These are phyloP conservation scores for Catharanthus roseus DNA, from an alignment of 257 asterid genomes.

Conservation along the genomic window DNA sequence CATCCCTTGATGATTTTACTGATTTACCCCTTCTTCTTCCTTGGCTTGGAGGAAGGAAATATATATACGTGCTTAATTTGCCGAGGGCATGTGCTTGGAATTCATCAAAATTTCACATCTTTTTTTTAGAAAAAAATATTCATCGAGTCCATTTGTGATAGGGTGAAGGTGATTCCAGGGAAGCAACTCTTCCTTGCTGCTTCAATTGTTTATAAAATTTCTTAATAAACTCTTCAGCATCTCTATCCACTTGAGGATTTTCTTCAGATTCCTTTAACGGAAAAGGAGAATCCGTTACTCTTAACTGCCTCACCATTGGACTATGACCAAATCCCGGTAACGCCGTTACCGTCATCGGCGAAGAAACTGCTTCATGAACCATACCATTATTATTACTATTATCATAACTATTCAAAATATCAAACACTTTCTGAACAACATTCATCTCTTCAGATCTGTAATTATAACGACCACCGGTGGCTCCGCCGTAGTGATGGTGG, in stretches of 20 bases:
- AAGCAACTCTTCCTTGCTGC: slow-evolving; percentile 20
- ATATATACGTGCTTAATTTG: neutral
- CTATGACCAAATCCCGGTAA: slow-evolving; percentile 39
- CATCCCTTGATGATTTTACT: neutral
- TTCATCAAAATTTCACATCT: neutral
- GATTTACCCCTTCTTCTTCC: neutral
- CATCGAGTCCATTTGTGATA: slow-evolving; percentile 19
- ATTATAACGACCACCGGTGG: neutral
- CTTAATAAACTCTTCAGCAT: slow-evolving; percentile 40
- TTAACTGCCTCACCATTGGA: slow-evolving; percentile 37
- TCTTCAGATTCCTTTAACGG: slow-evolving; percentile 33
- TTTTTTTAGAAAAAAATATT: neutral
- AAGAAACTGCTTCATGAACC: neutral
- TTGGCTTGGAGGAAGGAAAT: too few species aligned
- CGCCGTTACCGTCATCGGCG: slow-evolving; percentile 11
- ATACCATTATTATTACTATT: neutral
- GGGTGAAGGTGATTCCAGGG: slow-evolving; percentile 30
- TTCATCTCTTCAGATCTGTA: slow-evolving; percentile 1
- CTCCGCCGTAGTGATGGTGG: too few species aligned
- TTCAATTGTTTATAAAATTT: slow-evolving; percentile 28
- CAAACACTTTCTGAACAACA: slow-evolving; percentile 20
- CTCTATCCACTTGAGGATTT: slow-evolving; percentile 35
- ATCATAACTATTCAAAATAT: slow-evolving; percentile 15
- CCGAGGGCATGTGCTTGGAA: neutral
- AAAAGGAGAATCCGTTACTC: slow-evolving; percentile 45